phyloP scores from a whole-genome alignment of 805 yeast species.

The Ogataea henricii region DNA sequence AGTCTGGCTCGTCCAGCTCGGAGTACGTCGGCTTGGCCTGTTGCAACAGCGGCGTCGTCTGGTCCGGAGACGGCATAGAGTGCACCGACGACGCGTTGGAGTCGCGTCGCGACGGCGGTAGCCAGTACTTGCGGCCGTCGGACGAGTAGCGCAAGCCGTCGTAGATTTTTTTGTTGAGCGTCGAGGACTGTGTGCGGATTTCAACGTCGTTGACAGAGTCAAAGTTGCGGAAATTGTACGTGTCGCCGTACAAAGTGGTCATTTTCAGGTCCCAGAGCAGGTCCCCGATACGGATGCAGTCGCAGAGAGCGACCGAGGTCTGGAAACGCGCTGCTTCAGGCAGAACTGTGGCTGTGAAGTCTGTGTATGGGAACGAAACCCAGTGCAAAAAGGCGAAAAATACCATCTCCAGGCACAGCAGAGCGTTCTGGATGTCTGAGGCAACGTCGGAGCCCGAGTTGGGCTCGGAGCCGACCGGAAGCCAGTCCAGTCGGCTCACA shows the following conservation, averaged over 20 bases:
- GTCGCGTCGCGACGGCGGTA: slow-evolving; percentile 32
- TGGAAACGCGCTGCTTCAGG: slow-evolving; percentile 73
- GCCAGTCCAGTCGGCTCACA: slow-evolving; percentile 48
- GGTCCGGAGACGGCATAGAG: slow-evolving; percentile 14
- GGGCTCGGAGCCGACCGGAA: slow-evolving; percentile 26
- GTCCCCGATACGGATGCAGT: slow-evolving; percentile 77
- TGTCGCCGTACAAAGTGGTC: slow-evolving; percentile 66
- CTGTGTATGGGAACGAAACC: slow-evolving; percentile 77
- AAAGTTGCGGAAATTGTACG: slow-evolving; percentile 78
- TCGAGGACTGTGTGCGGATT: slow-evolving; percentile 35
- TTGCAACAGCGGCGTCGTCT: slow-evolving; percentile 16
- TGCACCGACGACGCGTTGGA: slow-evolving; percentile 19
- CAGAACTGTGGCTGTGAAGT: slow-evolving; percentile 59
- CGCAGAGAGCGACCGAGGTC: slow-evolving; percentile 65
- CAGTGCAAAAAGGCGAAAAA: slow-evolving; percentile 89
- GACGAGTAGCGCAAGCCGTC: slow-evolving; percentile 82
- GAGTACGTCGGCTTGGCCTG: slow-evolving; percentile 8
- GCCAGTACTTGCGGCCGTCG: slow-evolving; percentile 87
- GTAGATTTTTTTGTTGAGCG: slow-evolving; percentile 65
- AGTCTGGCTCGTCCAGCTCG: slow-evolving; percentile 25
- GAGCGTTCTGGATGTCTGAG: slow-evolving; percentile 71
- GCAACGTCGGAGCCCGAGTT: slow-evolving; percentile 31
- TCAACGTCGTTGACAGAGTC: slow-evolving; percentile 61
- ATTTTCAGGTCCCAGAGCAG: slow-evolving; percentile 72
- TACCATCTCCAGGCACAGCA: slow-evolving; percentile 80